Evolutionary conservation across 2,329 filamentous ascomycete genomes (phyloP), one percentile per base, ranked within the genome.

Genomic region (Fusarium tricinctum): DNA sequence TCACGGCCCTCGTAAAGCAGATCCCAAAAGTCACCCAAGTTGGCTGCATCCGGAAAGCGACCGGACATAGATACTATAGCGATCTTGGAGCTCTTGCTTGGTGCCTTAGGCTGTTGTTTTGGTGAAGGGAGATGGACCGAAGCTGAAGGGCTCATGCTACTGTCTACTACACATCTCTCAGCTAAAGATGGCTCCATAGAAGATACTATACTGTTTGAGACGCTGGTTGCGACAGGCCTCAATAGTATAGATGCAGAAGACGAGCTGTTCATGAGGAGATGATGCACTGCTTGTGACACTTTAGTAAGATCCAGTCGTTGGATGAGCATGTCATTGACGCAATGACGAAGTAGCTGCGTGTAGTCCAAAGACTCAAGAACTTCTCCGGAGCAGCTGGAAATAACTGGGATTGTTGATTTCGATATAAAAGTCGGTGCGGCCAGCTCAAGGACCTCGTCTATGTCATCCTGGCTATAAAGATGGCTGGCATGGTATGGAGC

Each of bases 61-160:
- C 83, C 83, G 2, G 79, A 81, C 14, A 42, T 57, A 52, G 93
- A 93, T 33, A 97, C 91, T 66, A 97, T 94, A 58, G 93, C 93
- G 66, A 97, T 87, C 78, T 94, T 94, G 10, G 46, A 38, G 46
- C 15, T 19, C 8, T 38, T 35, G 46, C 8, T 38, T 38, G 20
- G 8, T n/a, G 30, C 7, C 2, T 52, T 10, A 26, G 28, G 28
- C 7, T 19, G 15, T 43, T 14, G 10, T 8, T 26, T 20, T 9
- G 19, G 19, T 52, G 26, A 9, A 7, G 20, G n/a, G 26, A 3
- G 3, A 33, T 10, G 44, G 9, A 1, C 15, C 7, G 57, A 53
- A 9, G 47, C 5, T 9, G 35, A 20, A 2, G 45, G 13, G 3
- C 30, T 23, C 5, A 48, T 52, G 9, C 50, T 13, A 26, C 65